Conservation (phyloP, 345 rosid genomes). For the Dipteronia sinensis region DNA sequence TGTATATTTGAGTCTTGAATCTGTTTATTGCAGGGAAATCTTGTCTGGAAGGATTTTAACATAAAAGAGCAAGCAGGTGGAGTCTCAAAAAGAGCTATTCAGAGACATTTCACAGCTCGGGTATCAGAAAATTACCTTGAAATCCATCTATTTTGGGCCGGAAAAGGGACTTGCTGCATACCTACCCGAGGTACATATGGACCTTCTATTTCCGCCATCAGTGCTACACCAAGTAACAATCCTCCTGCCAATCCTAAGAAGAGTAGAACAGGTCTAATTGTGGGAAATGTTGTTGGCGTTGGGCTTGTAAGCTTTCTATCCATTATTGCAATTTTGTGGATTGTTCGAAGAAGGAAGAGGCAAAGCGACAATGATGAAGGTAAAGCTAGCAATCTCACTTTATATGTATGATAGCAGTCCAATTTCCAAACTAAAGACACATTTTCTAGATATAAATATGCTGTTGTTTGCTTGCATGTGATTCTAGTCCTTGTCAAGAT, state of each 20-base stretch:
- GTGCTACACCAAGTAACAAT: slow-evolving; percentile 59
- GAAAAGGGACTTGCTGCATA: slow-evolving; percentile 43
- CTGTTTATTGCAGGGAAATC: slow-evolving; percentile 43
- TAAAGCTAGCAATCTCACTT: slow-evolving; percentile 7
- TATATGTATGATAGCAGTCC: not conserved
- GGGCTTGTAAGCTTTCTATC: slow-evolving; percentile 27
- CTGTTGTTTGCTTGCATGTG: not conserved
- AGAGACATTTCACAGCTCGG: slow-evolving; percentile 21
- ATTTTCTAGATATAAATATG: no score
- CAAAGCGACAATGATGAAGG: slow-evolving; percentile 33
- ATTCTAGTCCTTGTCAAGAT: not conserved
- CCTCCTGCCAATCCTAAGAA: slow-evolving; percentile 22
- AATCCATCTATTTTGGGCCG: slow-evolving; percentile 50
- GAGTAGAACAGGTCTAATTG: slow-evolving; percentile 31
- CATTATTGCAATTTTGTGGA: slow-evolving; percentile 23
- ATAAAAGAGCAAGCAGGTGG: slow-evolving; percentile 39
- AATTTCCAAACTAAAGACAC: not conserved
- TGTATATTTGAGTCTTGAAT: not conserved
- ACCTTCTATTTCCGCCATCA: slow-evolving; percentile 52
- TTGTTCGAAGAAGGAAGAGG: slow-evolving; percentile 29
- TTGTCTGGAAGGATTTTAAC: slow-evolving; percentile 52
- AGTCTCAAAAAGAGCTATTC: slow-evolving; percentile 26
- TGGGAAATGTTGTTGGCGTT: slow-evolving; percentile 36
- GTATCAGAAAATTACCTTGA: slow-evolving; percentile 42
- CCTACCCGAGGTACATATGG: slow-evolving; percentile 44